A percentile compares a stretch with the other conserved stretches of the same genome.
Conservation (phyloP, 768 basidiomycete species). For the Hypholoma sublateritium region DNA sequence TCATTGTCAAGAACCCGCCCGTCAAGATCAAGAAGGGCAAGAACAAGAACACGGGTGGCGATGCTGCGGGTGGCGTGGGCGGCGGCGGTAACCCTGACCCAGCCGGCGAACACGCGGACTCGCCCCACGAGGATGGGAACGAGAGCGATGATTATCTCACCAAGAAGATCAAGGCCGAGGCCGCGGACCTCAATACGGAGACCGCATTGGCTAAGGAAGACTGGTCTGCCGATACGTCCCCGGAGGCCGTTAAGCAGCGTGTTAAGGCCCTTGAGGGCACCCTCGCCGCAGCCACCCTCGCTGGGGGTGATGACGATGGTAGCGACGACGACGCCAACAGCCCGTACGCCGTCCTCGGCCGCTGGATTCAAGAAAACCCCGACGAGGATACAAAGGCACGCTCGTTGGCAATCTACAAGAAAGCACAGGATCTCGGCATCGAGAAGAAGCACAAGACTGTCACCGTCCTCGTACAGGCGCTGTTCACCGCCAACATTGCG, state of each 20-base stretch:
- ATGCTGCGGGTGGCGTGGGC: constrained; percentile 45
- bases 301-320: constrained; percentile 82
- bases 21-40: constrained; percentile 79
- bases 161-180: constrained; percentile 89
- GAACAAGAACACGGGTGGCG: constrained; percentile 55
- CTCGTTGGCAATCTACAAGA: constrained; percentile 76
- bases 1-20: constrained; percentile 97
- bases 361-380: constrained; percentile 78
- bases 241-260: constrained; percentile 85
- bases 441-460: constrained; percentile 94
- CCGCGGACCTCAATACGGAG: constrained; percentile 69
- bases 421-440: constrained; percentile 87
- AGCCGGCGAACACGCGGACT: constrained; percentile 31
- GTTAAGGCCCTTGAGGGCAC: constrained; percentile 65
- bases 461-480: constrained; percentile 75
- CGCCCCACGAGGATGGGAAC: constrained; percentile 47
- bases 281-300: constrained; percentile 52
- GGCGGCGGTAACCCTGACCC: constrained; percentile 40
- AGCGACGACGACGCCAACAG: constrained; percentile 87
- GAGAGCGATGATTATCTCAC: constrained; percentile 90
- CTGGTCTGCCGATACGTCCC: constrained; percentile 92
- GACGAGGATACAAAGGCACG: constrained; percentile 48
- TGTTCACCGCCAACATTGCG: constrained; percentile 77
- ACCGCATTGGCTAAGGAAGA: constrained; percentile 66
- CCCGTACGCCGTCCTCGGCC: constrained; percentile 80